Evolutionary conservation across 192 early-diverging fungal genomes (phyloP).

Genomic region (Phlyctochytrium planicorne): DNA sequence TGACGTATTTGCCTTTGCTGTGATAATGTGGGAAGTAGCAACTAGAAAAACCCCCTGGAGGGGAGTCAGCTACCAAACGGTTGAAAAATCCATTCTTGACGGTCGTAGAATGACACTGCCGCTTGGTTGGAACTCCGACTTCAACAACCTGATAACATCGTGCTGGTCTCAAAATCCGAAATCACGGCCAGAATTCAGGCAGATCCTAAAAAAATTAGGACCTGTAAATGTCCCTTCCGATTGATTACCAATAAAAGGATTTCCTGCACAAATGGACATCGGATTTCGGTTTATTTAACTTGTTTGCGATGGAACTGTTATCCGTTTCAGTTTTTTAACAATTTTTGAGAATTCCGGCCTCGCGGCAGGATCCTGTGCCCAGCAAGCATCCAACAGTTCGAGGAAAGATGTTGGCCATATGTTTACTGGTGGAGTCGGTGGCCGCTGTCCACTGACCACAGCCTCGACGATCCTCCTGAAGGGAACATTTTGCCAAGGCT

Average conservation of each 20-base stretch:
- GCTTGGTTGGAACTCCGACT: background rate
- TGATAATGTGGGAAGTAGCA: slow-evolving; percentile 5
- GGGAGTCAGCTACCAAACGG: background rate
- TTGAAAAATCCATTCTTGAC: background rate
- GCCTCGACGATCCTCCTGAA: background rate
- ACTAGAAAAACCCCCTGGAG: slow-evolving; percentile 1
- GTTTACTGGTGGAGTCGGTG: background rate
- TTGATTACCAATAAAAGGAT: no score
- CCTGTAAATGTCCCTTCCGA: background rate
- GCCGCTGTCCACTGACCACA: background rate
- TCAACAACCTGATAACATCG: background rate
- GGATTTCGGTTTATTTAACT: no score
- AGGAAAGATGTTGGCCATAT: background rate
- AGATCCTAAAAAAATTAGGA: background rate
- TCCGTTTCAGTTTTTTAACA: background rate
- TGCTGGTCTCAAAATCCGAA: background rate
- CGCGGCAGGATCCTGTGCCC: background rate
- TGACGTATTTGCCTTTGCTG: slow-evolving; percentile 5
- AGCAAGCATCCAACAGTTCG: background rate
- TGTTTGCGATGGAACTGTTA: no score
- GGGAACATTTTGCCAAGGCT: background rate
- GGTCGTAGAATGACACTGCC: background rate
- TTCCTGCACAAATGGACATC: no score
- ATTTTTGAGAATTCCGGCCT: background rate
- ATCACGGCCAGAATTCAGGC: background rate